Base-by-base conservation (phyloP, 164 flowering plant genomes). In the Houttuynia cordata region DNA sequence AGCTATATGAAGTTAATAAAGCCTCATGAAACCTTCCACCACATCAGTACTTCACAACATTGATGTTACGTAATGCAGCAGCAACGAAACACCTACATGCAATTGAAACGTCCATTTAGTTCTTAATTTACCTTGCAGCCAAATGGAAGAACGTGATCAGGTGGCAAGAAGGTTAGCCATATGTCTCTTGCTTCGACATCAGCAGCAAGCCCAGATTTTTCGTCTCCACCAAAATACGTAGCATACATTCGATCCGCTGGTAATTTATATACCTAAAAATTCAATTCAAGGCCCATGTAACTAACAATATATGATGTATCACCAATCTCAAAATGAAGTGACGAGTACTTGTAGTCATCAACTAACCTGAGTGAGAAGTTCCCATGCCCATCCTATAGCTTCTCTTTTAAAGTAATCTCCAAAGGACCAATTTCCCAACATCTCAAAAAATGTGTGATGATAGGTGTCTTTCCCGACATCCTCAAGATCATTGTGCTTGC, bases 341-440 rank as follows among this genome's bases (percentile, higher is more conserved):
- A 20, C 10, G 23, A 8, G 18, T 20, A 53, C 56, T 3, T 18
- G 22, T 10, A 53, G 22, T 53, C 24, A 20, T 53, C 22, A 21
- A 67, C 75, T 51, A 73, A 76, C 99, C 96, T 86, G 60, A 7
- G 96, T 87, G 24, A 94, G 88, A 68, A 94, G 87, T 67, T 91
- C 97, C 96, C 96, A 88, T 10, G 96, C 97, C 87, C 86, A 88
- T 53, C 64, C 77, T 70, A 94, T 94, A 50, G 97, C 99, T 65
- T 91, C 97, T 10, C 71, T 68, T 68, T 94, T 94, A 62, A 94
- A 94, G 70, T 94, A 94, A 74, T 94, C 91, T 20, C 97, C 99
- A 72, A 94, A 94, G 0, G 97, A 87, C 99, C 99, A 94, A 65
- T 91, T 94, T 0, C 99, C 99, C 63, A 94, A 87, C 99, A 94